Base-by-base conservation (phyloP, 2,329 filamentous ascomycete genomes). In the Ambrosiella beaveri region DNA sequence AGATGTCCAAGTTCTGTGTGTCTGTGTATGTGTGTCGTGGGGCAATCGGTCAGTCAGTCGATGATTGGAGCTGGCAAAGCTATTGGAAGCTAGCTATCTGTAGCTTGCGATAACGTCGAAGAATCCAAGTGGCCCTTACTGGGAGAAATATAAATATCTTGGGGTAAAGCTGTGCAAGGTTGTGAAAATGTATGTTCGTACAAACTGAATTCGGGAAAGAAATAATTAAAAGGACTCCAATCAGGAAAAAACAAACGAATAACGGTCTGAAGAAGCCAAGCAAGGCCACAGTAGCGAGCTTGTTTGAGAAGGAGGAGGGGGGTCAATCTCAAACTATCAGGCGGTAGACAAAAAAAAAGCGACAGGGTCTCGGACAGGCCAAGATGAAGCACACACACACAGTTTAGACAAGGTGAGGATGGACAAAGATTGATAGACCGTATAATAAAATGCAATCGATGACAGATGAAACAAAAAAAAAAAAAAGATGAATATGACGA, bases 231-330 rank as follows among this genome's bases (percentile, higher is more conserved):
- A n/a, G n/a, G n/a, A 27, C 27, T 27, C 27, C 3, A 36, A 51
- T 27, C 27, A 8, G 35, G 47, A 37, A 19, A 51, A 51, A 19
- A 27, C 17, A 19, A 68, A 71, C 61, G 70, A 72, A 54, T 41
- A 55, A 39, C 37, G 53, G 41, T 55, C 41, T 55, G n/a, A 27
- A 15, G 12, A 15, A 19, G 13, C 2, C 47, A 15, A 56, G 35
- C 52, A 37, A 50, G 45, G 13, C 44, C 49, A 56, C n/a, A 59
- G 27, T 15, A 59, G 13, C 38, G 50, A 59, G 44, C 37, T 51
- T 51, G 15, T 27, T 11, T 51, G 17, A 35, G 47, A n/a, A 41
- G 11, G 7, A 12, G 39, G 39, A 41, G 53, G 36, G 8, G 27
- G 19, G n/a, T 55, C 19, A 2, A 41, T 55, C 53, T 44, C 53